These are phyloP conservation scores for Globisporangium solare DNA, from an alignment of 352 stramenopile species.

Conservation along the genomic window DNA sequence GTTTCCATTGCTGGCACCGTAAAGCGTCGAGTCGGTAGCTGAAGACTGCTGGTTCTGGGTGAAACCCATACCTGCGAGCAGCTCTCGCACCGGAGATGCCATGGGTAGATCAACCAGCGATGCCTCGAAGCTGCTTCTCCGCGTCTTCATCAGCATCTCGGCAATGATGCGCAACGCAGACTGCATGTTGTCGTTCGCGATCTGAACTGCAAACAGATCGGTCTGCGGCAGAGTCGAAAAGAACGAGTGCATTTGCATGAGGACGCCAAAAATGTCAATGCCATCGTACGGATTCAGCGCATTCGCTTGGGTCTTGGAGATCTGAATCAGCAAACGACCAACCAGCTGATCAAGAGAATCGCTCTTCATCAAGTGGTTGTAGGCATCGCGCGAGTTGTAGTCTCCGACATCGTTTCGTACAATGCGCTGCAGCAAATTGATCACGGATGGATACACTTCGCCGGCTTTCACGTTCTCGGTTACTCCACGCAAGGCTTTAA, in stretches of 20 bases:
- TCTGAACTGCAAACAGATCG: constrained; percentile 64
- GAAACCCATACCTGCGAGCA: constrained; percentile 38
- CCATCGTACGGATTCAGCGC: constrained; percentile 64
- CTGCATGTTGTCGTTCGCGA: constrained; percentile 76
- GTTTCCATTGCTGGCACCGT: constrained; percentile 14
- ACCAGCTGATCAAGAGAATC: constrained; percentile 79
- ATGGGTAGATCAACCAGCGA: constrained; percentile 57
- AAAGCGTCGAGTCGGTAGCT: constrained; percentile 16
- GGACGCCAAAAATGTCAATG: constrained; percentile 75
- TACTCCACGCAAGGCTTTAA: constrained; percentile 50
- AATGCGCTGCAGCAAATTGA: constrained; percentile 77
- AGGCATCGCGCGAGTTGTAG: constrained; percentile 67
- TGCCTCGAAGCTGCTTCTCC: constrained; percentile 43
- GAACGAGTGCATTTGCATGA: constrained; percentile 87
- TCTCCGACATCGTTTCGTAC: constrained; percentile 76
- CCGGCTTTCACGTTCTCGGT: constrained; percentile 57
- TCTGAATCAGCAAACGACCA: constrained; percentile 61
- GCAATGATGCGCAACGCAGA: constrained; percentile 63
- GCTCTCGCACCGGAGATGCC: constrained; percentile 44
- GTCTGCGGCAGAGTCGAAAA: constrained; percentile 66
- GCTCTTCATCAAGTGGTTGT: constrained; percentile 69
- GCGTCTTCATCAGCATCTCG: constrained; percentile 50
- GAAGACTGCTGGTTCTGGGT: constrained; percentile 18
- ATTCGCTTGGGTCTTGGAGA: constrained; percentile 53
- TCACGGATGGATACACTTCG: constrained; percentile 70